Evolutionary conservation across 2,329 filamentous ascomycete species (phyloP), one percentile per base, ranked within the genome.

Genomic region (Pseudonectria buxi): DNA sequence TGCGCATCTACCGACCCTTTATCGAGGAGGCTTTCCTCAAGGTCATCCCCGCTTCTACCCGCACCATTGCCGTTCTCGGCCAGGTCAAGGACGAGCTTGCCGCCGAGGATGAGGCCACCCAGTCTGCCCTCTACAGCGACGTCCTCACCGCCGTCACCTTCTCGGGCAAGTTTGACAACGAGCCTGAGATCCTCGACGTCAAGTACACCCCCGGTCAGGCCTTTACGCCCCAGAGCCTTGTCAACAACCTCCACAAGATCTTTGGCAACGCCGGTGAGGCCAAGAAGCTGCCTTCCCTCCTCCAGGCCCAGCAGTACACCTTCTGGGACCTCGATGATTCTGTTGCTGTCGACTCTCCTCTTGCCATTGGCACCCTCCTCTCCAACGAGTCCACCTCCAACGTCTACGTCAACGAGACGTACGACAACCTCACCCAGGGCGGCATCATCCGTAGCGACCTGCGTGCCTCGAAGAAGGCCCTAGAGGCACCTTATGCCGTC

Each of bases 321-420:
- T 95, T 98, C 74, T 96, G 89, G 88, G 86, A 95, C 49, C 59
- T 85, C 27, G 90, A 95, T 55, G 75, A 80, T 58, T 88, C 88
- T 18, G 63, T 69, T 2, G 74, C 82, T 33, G 71, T 73, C 33
- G 69, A 69, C 40, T 80, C 86, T 1, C 81, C 87, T 10, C 64
- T 74, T 14, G 74, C 68, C 26, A 56, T 81, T 18, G 72, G 73
- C 44, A 68, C 63, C 38, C 56, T 78, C 10, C 76, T 70, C 70
- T 90, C 81, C 71, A 80, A 82, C 70, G 88, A 75, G 60, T 85
- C 66, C 61, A 84, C 67, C 62, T 72, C 54, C 53, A 78, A 80
- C 46, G 64, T 82, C 45, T 72, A 74, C 37, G 53, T 78, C 26
- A 79, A 68, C 74, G 82, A 67, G 64, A 73, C 54, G 52, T 80